phyloP scores from a whole-genome alignment of 306 rosid genomes.

The Fagus crenata region DNA sequence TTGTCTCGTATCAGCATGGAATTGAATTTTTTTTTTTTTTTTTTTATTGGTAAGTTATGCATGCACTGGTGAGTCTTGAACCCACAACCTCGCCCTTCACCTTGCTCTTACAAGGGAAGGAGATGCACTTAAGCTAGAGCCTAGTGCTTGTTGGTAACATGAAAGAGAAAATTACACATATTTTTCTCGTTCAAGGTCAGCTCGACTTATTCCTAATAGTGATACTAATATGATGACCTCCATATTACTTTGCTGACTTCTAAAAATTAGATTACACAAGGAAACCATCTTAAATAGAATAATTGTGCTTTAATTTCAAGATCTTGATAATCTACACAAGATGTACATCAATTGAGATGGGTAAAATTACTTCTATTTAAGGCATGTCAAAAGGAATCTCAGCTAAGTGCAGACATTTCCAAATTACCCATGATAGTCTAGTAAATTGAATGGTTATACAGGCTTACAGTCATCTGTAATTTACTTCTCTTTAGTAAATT shows the following conservation, averaged over 20 bases:
- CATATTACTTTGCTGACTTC: neutral
- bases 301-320: neutral
- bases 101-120: too few species aligned
- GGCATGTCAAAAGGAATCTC: neutral
- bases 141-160: neutral
- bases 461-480: neutral
- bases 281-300: neutral
- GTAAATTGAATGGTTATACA: neutral
- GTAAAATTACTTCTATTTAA: neutral
- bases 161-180: neutral
- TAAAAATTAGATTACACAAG: neutral
- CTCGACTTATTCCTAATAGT: neutral
- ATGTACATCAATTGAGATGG: too few species aligned
- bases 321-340: neutral
- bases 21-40: too few species aligned
- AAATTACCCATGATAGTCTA: neutral
- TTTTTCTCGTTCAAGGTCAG: neutral
- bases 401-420: neutral
- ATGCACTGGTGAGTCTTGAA: too few species aligned
- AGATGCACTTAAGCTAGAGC: too few species aligned
- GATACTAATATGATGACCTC: neutral
- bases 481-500: too few species aligned
- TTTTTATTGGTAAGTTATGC: too few species aligned
- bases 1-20: too few species aligned
- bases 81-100: too few species aligned